These are phyloP conservation scores for Hortiboletus flavorubellus DNA, from an alignment of 768 basidiomycete genomes.

Conservation along the genomic window DNA sequence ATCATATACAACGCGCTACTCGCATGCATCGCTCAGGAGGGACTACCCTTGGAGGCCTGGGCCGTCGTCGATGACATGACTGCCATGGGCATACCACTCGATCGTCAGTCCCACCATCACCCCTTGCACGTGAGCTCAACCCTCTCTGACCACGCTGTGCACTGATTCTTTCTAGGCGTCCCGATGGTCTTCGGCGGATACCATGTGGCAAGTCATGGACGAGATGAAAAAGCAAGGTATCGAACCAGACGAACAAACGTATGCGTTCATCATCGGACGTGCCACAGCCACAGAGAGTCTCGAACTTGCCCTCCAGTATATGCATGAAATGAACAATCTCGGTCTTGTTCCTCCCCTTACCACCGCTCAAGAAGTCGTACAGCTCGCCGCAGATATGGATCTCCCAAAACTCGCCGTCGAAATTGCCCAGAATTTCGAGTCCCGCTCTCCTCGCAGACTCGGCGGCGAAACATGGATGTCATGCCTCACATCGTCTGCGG, in stretches of 20 bases:
- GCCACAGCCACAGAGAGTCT: slow-evolving; percentile 47
- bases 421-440: slow-evolving; percentile 60
- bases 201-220: slow-evolving; percentile 49
- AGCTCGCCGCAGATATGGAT: slow-evolving; percentile 49
- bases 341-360: slow-evolving; percentile 49
- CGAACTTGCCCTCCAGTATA: slow-evolving; percentile 60
- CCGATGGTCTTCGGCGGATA: slow-evolving; percentile 33
- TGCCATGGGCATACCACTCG: slow-evolving; percentile 45
- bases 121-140: slow-evolving; percentile 53
- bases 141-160: background rate
- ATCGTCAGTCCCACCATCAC: slow-evolving; percentile 51
- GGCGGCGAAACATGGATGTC: slow-evolving; percentile 57
- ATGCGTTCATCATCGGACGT: slow-evolving; percentile 49
- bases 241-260: slow-evolving; percentile 50
- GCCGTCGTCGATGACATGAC: slow-evolving; percentile 72
- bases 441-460: slow-evolving; percentile 49
- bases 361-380: slow-evolving; percentile 51
- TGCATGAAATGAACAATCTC: slow-evolving; percentile 54
- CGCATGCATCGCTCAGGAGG: slow-evolving; percentile 42
- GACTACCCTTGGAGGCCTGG: slow-evolving; percentile 49
- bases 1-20: slow-evolving; percentile 58
- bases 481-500: slow-evolving; percentile 63
- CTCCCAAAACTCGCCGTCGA: slow-evolving; percentile 70
- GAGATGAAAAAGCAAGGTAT: slow-evolving; percentile 52
- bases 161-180: slow-evolving; percentile 42